These are phyloP conservation scores for Emmonsia crescens DNA, from an alignment of 2,329 filamentous ascomycete genomes.

Conservation along the genomic window DNA sequence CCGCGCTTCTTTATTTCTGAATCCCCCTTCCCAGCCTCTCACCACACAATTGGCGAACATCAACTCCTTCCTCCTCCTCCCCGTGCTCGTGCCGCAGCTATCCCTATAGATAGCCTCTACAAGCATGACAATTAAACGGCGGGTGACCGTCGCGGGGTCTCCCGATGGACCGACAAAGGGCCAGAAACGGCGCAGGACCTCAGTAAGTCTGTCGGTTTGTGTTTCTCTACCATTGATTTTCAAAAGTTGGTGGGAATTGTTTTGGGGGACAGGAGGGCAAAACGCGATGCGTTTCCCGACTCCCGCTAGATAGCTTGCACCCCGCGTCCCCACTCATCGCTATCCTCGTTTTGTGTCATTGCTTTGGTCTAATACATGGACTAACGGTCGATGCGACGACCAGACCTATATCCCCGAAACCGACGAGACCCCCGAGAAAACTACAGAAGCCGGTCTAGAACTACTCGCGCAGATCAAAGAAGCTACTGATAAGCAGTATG, in stretches of 20 bases:
- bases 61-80: neutral
- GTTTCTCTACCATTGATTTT: neutral
- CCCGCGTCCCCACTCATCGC: neutral
- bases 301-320: neutral
- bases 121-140: constrained; percentile 21
- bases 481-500: constrained; percentile 14
- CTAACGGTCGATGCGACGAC: constrained; percentile 15
- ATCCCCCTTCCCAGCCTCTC: neutral
- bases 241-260: neutral
- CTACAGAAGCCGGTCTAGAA: constrained; percentile 10
- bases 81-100: neutral
- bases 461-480: constrained; percentile 13
- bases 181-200: constrained; percentile 12
- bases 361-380: neutral
- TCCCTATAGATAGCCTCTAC: constrained; percentile 6
- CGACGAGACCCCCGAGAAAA: constrained; percentile 14
- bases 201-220: constrained; percentile 8
- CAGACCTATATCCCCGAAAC: constrained; percentile 13
- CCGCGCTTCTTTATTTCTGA: neutral
- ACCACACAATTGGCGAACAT: neutral
- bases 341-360: neutral
- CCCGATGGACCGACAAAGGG: constrained; percentile 9
- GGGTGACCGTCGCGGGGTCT: constrained; percentile 39
- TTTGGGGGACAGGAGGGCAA: neutral
- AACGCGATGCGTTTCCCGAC: neutral